Percentiles rank a stretch among this genome's conserved stretches.
These are phyloP conservation scores for Rhododendron mucronatum DNA, from an alignment of 148 eudicot species.

Conservation along the genomic window DNA sequence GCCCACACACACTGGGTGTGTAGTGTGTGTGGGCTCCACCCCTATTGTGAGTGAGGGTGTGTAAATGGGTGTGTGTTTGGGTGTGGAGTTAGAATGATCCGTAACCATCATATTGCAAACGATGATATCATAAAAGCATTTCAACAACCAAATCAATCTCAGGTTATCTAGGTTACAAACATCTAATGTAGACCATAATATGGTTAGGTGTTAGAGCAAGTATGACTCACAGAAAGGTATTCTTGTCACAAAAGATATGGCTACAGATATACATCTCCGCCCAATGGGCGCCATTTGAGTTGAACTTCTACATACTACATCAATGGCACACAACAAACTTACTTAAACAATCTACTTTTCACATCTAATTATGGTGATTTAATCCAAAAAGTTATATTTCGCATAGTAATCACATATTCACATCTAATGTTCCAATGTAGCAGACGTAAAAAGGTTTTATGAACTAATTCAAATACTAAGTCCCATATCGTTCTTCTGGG, in stretches of 20 bases:
- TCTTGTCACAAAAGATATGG: background rate
- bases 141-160: background rate
- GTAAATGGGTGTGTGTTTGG: no score
- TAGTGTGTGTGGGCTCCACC: no score
- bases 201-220: background rate
- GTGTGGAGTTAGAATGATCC: background rate
- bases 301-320: background rate
- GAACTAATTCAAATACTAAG: background rate
- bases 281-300: background rate
- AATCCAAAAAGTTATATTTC: background rate
- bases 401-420: background rate
- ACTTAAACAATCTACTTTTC: background rate
- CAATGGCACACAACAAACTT: background rate
- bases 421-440: background rate
- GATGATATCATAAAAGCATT: background rate
- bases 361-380: background rate
- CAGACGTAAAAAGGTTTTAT: background rate
- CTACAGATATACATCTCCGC: background rate
- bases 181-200: background rate
- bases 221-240: background rate
- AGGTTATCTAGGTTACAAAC: background rate
- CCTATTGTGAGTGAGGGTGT: no score
- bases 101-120: background rate
- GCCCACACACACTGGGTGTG: no score
- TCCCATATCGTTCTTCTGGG: background rate